Conservation (phyloP, 2,329 filamentous ascomycete species). For the Endocalyx cinctus region DNA sequence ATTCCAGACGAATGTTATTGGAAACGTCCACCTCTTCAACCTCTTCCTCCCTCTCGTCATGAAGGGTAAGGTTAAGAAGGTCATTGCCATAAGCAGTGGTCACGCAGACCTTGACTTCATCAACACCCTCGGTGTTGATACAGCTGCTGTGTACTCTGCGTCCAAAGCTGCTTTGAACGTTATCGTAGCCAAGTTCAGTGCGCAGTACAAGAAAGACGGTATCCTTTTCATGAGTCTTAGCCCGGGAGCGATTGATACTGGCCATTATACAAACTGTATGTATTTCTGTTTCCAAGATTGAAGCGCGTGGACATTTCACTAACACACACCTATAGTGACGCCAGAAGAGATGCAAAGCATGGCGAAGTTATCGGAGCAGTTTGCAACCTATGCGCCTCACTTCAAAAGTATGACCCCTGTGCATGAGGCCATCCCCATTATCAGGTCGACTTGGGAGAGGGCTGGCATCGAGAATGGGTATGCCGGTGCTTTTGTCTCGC, state of each 20-base stretch:
- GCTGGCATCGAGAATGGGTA: constrained; percentile 21
- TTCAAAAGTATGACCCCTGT: constrained; percentile 17
- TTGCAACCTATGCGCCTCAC: constrained; percentile 17
- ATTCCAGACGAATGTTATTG: constrained; percentile 45
- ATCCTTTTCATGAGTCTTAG: constrained; percentile 40
- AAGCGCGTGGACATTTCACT: neutral
- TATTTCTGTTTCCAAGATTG: constrained; percentile 2
- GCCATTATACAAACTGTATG: constrained; percentile 15
- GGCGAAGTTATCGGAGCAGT: constrained; percentile 11
- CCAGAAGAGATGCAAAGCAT: constrained; percentile 2
- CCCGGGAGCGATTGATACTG: constrained; percentile 38
- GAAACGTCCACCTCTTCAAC: constrained; percentile 46
- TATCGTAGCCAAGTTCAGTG: constrained; percentile 34
- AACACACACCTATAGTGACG: constrained; percentile 4
- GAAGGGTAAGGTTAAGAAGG: constrained; percentile 47
- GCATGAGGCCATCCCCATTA: constrained; percentile 11
- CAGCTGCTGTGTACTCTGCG: constrained; percentile 44
- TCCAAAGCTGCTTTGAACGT: constrained; percentile 25
- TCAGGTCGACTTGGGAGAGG: constrained; percentile 16
- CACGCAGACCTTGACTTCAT: constrained; percentile 34
- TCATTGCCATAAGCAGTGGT: constrained; percentile 44
- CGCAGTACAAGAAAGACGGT: constrained; percentile 36
- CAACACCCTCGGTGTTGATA: constrained; percentile 18
- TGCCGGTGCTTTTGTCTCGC: constrained; percentile 41
- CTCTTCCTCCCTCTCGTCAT: constrained; percentile 47